Evolutionary conservation across 169 alveolate species (phyloP), one percentile per base, ranked within the genome.

Genomic region (Eimeria necatrix): DNA sequence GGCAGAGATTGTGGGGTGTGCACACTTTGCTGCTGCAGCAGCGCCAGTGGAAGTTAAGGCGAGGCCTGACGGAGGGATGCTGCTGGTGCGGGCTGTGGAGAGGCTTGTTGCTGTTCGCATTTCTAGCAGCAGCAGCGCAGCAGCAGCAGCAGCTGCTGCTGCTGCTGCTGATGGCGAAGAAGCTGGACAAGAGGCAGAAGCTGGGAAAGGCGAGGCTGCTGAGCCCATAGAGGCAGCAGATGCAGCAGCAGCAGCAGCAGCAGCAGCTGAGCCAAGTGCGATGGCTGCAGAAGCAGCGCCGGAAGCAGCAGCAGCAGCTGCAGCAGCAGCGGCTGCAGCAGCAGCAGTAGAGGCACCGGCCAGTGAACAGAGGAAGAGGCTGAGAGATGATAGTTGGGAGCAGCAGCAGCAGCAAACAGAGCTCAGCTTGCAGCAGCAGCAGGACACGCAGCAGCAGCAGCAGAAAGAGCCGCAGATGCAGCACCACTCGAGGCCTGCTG

Each of bases 21-120:
- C 87, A 9, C 87, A 41, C 22, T 41, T 49, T 48, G 87, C 64
- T 48, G 87, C 61, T 14, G 87, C 87, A 26, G 92, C 81, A 12
- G 70, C 61, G 12, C 52, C 92, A n/a, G 53, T 61, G 24, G 92
- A 85, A 26, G 81, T 85, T 20, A 51, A 48, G 60, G 92, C 70
- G 9, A 78, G 92, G 4, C 78, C 68, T 51, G 92, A 85, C 61
- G 92, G 92, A 16, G 81, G 70, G 5, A 26, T 60, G 80, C 81
- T 85, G 80, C 80, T 85, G 80, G 81, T 85, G 61, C 78, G 92
- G 18, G n/a, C 59, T 3, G 60, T 49, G 32, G 92, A 85, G 16
- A 56, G 80, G 24, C n/a, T 85, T 9, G 64, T 85, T 7, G 92
- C 70, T 70, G 81, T 68, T 14, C 56, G 81, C 18, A 22, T 85